phyloP scores from a whole-genome alignment of 1,284 basidiomycete species.

The Pascua guehoae region DNA sequence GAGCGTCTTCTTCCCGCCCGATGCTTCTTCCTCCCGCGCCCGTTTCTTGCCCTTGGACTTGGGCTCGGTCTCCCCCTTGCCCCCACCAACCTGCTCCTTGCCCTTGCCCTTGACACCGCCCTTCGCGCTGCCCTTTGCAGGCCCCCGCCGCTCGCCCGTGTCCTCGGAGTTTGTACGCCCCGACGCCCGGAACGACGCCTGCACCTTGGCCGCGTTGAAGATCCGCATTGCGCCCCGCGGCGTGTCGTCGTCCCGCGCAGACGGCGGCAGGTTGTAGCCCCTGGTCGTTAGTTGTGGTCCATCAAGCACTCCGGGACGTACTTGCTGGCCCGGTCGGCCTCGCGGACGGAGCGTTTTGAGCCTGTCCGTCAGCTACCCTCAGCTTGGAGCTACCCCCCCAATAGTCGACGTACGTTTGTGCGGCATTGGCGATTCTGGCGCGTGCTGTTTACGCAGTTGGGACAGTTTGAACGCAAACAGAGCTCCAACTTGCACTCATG shows the following conservation, averaged over 20 bases:
- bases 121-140: not conserved
- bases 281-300: slow-evolving; percentile 22
- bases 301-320: slow-evolving; percentile 20
- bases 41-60: not conserved
- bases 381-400: not conserved
- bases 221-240: slow-evolving; percentile 42
- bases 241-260: slow-evolving; percentile 33
- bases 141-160: slow-evolving; percentile 27
- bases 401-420: slow-evolving; percentile 47
- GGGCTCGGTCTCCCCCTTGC: not conserved
- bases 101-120: not conserved
- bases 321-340: slow-evolving; percentile 37
- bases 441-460: slow-evolving; percentile 14
- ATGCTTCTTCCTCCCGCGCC: not conserved
- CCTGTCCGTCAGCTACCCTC: slow-evolving; percentile 25
- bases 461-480: too few relatives aligned
- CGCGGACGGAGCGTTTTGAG: slow-evolving; percentile 41
- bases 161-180: slow-evolving; percentile 38
- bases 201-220: slow-evolving; percentile 37
- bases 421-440: slow-evolving; percentile 43
- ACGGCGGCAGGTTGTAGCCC: slow-evolving; percentile 40
- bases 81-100: not conserved
- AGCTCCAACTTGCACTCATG: not conserved
- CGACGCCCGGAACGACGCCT: slow-evolving; percentile 32
- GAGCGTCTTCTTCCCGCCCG: slow-evolving; percentile 1